Evolutionary conservation across 805 yeast species (phyloP), one percentile per base, ranked within the genome.

Genomic region (Nakazawaea ambrosiae): DNA sequence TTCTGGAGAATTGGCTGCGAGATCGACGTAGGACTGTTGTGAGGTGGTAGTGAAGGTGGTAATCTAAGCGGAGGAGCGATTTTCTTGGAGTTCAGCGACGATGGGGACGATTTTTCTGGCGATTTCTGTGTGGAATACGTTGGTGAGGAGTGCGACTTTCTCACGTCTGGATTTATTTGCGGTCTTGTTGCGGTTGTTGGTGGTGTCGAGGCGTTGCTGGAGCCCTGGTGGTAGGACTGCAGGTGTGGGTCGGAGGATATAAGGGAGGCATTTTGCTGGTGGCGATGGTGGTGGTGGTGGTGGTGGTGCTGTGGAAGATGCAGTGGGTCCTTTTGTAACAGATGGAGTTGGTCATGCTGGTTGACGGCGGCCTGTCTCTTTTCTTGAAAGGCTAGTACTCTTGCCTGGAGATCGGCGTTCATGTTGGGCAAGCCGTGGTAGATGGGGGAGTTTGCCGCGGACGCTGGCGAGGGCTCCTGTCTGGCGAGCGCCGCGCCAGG

Each of bases 321-420:
- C 7, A 8, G 7, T 7, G 24, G 7, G 10, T 7, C 7, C 10
- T 22, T 10, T 22, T 22, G 24, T 22, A 22, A 22, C 7, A 7
- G 7, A 10, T 22, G 24, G 10, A 22, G 10, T 10, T 22, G 24
- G 24, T 22, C 24, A 10, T 35, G 63, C 61, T 34, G 62, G 10
- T 22, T 22, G 10, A 10, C 7, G 10, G 24, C 24, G 10, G 10
- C 60, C 41, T 76, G 78, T 47, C 96, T 72, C 51, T 81, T 78
- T 45, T 85, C 87, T 57, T 88, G 96, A 49, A 89, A 84, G 0
- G 95, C 96, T 55, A 83, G 62, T 26, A 89, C 70, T 45, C 92
- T 68, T 1, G 96, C 96, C 57, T 88, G 96, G 28, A 87, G 73
- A 45, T 84, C 90, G 9, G 92, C 80, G 49, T 72, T 78, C 35